These are phyloP conservation scores for Pseudozyma hubeiensis DNA, from an alignment of 1,284 basidiomycete genomes.

Conservation along the genomic window DNA sequence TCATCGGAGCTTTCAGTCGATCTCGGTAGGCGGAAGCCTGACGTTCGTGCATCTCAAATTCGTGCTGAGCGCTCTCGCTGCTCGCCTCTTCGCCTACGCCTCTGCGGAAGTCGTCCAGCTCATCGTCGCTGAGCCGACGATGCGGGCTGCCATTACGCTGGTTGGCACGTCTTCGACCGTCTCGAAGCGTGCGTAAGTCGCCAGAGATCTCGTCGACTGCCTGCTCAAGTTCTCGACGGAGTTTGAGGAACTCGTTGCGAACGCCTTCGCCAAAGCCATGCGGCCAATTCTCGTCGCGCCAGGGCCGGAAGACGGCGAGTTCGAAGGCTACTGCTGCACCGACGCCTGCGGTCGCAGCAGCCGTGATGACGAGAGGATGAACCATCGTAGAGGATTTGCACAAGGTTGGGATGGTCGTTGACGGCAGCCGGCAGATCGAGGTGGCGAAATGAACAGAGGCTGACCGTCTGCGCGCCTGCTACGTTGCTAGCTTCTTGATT, in stretches of 20 bases:
- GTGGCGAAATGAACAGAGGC: not conserved
- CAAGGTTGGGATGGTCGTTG: not conserved
- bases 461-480: no score
- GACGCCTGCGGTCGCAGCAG: slow-evolving; percentile 49
- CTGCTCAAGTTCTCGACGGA: slow-evolving; percentile 41
- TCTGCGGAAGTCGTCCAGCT: slow-evolving; percentile 45
- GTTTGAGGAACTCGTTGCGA: slow-evolving; percentile 34
- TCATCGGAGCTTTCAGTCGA: slow-evolving; percentile 33
- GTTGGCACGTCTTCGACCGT: slow-evolving; percentile 12
- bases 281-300: slow-evolving; percentile 57
- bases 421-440: no score
- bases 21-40: slow-evolving; percentile 40
- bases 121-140: slow-evolving; percentile 33
- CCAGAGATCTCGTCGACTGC: slow-evolving; percentile 42
- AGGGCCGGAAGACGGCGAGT: slow-evolving; percentile 54
- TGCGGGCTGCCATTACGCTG: not conserved
- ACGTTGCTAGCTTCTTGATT: no score
- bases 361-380: slow-evolving; percentile 52
- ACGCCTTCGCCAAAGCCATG: slow-evolving; percentile 50
- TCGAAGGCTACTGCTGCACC: slow-evolving; percentile 57
- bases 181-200: slow-evolving; percentile 16
- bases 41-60: slow-evolving; percentile 54
- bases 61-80: slow-evolving; percentile 39
- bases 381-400: slow-evolving; percentile 31
- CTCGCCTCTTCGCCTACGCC: slow-evolving; percentile 39